Base-by-base conservation (phyloP, 441 rosid genomes). In the Populus hybrid region DNA sequence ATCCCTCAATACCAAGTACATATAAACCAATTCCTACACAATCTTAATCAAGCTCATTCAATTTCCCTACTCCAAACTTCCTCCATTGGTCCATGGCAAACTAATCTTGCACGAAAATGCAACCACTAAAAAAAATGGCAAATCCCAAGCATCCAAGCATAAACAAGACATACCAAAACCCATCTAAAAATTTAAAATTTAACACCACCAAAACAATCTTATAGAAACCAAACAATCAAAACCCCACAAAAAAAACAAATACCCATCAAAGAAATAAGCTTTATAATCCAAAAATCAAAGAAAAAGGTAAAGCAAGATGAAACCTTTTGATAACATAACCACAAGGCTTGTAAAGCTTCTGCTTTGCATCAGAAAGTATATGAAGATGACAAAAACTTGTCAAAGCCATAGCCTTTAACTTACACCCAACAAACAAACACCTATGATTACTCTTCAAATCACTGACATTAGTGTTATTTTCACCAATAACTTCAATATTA, bases 321-420 rank as follows among this genome's bases (percentile, higher is more conserved):
- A 73, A 92, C 98, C 95, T 93, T 76, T 92, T 93, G 82, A 89
- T 91, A 61, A 93, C 93, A 76, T 85, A 89, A 70, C 85, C 84
- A 73, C 98, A 95, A 76, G 93, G 88, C 86, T 89, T 92, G 87
- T 95, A 95, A 34, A 95, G 94, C 91, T 86, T 90, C 90, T 93
- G 97, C 73, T 92, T 91, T 23, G 90, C 73, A 30, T 30, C 32
- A 30, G 32, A 30, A 30, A 30, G 32, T 30, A 30, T 30, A 30
- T 30, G 32, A 30, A 30, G 32, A 30, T 30, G 32, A 30, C 32
- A 30, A 30, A 30, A 30, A 30, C 32, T 30, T 30, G 32, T 30
- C 32, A 30, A 30, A 30, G 32, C 32, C 32, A 30, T 30, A 30
- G 32, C 32, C 32, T 30, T 30, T 30, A 30, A 30, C 32, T 30